These are phyloP conservation scores for Corniculantispora saksenae DNA, from an alignment of 2,329 filamentous ascomycete species.

Conservation along the genomic window DNA sequence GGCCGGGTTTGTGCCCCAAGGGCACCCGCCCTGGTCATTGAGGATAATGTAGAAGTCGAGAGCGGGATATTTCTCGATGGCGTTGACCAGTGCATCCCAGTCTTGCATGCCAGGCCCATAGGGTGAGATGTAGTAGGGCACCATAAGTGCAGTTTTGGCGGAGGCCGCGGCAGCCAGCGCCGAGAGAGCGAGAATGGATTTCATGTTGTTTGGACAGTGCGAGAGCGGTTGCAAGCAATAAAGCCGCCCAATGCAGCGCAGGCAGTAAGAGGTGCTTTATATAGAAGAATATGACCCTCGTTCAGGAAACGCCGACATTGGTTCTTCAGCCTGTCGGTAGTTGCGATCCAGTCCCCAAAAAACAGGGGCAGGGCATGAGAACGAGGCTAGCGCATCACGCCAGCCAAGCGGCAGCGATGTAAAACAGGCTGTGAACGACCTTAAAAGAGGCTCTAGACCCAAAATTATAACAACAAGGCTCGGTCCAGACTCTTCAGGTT, in stretches of 20 bases:
- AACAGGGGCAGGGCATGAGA: background rate
- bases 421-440: background rate
- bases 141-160: conserved; percentile 6
- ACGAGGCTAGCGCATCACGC: background rate
- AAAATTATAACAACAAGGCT: background rate
- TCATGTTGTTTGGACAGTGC: background rate
- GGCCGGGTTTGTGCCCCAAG: background rate
- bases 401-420: background rate
- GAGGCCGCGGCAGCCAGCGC: background rate
- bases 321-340: background rate
- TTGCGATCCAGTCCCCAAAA: background rate
- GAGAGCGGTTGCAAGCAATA: background rate
- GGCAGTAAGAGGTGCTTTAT: background rate
- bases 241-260: background rate
- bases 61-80: background rate
- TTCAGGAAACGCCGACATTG: background rate
- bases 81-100: background rate
- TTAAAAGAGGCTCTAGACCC: background rate
- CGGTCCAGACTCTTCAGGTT: background rate
- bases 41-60: conserved; percentile 13
- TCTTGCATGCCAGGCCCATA: background rate
- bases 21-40: conserved; percentile 1
- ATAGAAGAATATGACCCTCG: background rate
- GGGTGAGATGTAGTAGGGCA: conserved; percentile 10
- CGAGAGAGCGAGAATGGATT: background rate